Percentiles rank a stretch among this genome's conserved stretches.
phyloP scores from a whole-genome alignment of 495 filamentous ascomycete species.

The Echria macrotheca region DNA sequence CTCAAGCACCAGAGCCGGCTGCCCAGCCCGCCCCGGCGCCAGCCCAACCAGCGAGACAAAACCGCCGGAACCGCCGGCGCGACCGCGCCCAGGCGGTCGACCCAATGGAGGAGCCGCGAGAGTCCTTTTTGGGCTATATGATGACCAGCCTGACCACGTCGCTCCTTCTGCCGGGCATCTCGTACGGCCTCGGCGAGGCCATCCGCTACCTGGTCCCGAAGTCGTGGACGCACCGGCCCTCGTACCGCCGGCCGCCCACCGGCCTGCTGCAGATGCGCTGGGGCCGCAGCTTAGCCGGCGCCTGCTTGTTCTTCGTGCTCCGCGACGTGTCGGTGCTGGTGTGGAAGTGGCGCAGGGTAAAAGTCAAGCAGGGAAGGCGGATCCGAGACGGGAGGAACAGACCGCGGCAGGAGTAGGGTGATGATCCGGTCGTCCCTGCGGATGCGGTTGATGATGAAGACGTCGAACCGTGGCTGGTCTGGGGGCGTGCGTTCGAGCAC shows the following conservation, averaged over 20 bases:
- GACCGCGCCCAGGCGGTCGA: neutral
- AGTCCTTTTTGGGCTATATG: slow-evolving; percentile 13
- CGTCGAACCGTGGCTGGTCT: too few species aligned
- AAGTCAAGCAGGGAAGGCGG: slow-evolving; percentile 59
- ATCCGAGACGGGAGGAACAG: slow-evolving; percentile 40
- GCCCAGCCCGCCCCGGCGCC: neutral
- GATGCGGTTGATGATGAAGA: too few species aligned
- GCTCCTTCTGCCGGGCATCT: slow-evolving; percentile 37
- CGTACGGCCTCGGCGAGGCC: slow-evolving; percentile 58
- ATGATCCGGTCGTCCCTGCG: too few species aligned
- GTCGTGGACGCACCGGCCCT: slow-evolving; percentile 53
- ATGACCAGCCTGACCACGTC: slow-evolving; percentile 36
- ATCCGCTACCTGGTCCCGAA: slow-evolving; percentile 57
- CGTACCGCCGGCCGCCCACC: slow-evolving; percentile 15
- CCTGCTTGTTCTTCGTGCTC: slow-evolving; percentile 71
- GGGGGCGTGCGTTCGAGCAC: too few species aligned
- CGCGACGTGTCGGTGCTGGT: slow-evolving; percentile 73
- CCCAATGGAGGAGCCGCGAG: slow-evolving; percentile 14
- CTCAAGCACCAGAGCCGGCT: neutral
- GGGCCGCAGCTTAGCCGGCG: slow-evolving; percentile 74
- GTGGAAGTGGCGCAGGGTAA: slow-evolving; percentile 65
- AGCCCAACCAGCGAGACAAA: neutral
- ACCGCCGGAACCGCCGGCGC: neutral
- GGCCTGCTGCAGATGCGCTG: slow-evolving; percentile 69
- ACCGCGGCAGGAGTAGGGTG: neutral